phyloP scores from a whole-genome alignment of 352 stramenopile genomes.

The Halophytophthora polymorphica region DNA sequence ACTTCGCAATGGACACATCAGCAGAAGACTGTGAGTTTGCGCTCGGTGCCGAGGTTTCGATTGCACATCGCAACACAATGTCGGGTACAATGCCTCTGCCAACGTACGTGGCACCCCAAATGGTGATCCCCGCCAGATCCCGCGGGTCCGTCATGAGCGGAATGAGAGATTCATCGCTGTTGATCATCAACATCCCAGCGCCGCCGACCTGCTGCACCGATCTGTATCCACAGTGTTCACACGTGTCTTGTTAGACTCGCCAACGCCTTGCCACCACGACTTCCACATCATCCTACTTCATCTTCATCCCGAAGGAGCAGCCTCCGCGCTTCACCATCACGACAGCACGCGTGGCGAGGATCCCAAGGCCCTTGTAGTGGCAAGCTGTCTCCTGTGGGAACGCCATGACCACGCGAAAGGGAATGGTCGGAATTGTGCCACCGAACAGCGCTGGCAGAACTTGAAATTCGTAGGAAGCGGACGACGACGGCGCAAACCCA shows the following conservation, averaged over 20 bases:
- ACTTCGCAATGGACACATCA: slow-evolving; percentile 11
- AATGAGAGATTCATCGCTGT: slow-evolving; percentile 58
- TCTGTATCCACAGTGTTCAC: slow-evolving; percentile 14
- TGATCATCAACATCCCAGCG: slow-evolving; percentile 62
- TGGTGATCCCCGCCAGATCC: slow-evolving; percentile 45
- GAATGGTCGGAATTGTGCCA: slow-evolving; percentile 37
- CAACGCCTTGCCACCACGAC: neutral
- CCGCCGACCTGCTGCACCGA: slow-evolving; percentile 47
- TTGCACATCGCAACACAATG: too few species aligned
- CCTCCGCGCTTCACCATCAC: slow-evolving; percentile 67
- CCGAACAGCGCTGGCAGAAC: slow-evolving; percentile 59
- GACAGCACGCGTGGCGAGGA: slow-evolving; percentile 51
- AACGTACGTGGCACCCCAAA: slow-evolving; percentile 62
- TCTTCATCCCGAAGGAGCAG: slow-evolving; percentile 63
- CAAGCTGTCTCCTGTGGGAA: slow-evolving; percentile 74
- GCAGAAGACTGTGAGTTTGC: too few species aligned
- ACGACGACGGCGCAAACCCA: slow-evolving; percentile 1
- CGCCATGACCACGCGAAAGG: slow-evolving; percentile 54
- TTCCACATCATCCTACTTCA: slow-evolving; percentile 54
- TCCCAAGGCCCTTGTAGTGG: slow-evolving; percentile 52
- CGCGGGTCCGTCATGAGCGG: slow-evolving; percentile 62
- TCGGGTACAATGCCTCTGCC: neutral
- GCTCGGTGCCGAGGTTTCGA: too few species aligned
- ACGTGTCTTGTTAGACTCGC: neutral
- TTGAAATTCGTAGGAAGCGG: slow-evolving; percentile 28